phyloP scores from a whole-genome alignment of 1,284 basidiomycete species.

The Marasmius oreades region DNA sequence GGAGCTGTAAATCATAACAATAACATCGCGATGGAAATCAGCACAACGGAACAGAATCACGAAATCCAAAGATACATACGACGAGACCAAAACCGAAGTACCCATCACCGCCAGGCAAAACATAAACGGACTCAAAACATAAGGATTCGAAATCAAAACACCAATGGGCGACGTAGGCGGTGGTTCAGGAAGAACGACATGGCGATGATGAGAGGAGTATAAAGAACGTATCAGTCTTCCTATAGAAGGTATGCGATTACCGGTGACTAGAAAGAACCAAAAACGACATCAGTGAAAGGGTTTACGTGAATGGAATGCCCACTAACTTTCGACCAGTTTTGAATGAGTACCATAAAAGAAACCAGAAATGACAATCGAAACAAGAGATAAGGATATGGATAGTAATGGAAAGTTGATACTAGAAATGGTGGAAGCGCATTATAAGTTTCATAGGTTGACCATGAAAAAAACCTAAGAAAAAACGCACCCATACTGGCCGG shows the following conservation, averaged over 20 bases:
- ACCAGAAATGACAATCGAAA: conserved; percentile 53
- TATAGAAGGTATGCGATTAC: conserved; percentile 51
- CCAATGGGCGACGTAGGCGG: conserved; percentile 34
- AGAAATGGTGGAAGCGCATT: background rate
- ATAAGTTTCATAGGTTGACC: background rate
- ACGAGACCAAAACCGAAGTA: conserved; percentile 42
- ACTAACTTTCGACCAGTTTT: conserved; percentile 65
- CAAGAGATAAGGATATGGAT: conserved; percentile 54
- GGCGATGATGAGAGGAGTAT: conserved; percentile 29
- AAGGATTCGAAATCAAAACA: conserved; percentile 51
- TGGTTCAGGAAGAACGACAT: conserved; percentile 27
- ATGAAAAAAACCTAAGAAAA: background rate
- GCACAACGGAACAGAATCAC: background rate
- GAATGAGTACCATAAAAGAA: conserved; percentile 62
- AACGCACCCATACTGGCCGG: conserved; percentile 27
- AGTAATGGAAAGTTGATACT: conserved; percentile 72
- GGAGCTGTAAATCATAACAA: conserved; percentile 30
- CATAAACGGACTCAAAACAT: conserved; percentile 36
- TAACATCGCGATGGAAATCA: background rate
- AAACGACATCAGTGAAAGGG: background rate
- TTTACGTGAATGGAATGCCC: background rate
- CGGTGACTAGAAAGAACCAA: conserved; percentile 36
- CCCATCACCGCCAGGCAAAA: conserved; percentile 42
- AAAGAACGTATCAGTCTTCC: conserved; percentile 41
- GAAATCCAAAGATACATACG: conserved; percentile 35